Evolutionary conservation across 2,329 filamentous ascomycete genomes (phyloP), one percentile per base, ranked within the genome.

Genomic region (Helotiales sp.): DNA sequence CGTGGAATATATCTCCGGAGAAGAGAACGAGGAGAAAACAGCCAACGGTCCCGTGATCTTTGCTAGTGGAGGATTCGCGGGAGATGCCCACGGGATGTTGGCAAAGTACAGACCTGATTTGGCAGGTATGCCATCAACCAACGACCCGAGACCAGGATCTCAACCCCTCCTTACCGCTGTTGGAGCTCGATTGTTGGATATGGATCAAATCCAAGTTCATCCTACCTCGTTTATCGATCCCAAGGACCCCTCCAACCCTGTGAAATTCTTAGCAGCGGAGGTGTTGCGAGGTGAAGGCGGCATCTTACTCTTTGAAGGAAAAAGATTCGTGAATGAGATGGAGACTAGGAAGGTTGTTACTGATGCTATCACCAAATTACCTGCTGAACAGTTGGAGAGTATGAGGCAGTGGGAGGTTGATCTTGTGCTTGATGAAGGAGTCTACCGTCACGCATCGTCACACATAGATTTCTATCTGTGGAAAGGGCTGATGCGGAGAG

Each of bases 221-320:
- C 85, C 85, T 2, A 87, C 85, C 0, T 83, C 83, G 0, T 88
- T 88, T 65, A 74, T 88, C 5, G 83, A 87, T 61, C 79, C 79
- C 0, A 73, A 75, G 1, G 75, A 77, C 30, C 71, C 74, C 0
- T 63, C 62, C 0, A 75, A 77, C 0, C 70, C 71, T 31, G 77
- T 84, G 48, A 88, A 88, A 70, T 83, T 88, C 64, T 77, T 88
- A 3, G 84, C 84, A 0, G 85, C 85, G 0, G 85, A 88, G 69
- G 75, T 85, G 57, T 73, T 88, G 25, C 74, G 85, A 3, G 85
- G 84, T 0, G 84, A 87, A 64, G 85, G 85, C 0, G 85, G 84
- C 0, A 78, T 87, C 3, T 63, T 88, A 27, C 70, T 88, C 1
- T 68, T 70, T 1, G 63, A 69, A 0, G 83, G 83, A 0, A 73